Evolutionary conservation across 2,329 filamentous ascomycete genomes (phyloP), one percentile per base, ranked within the genome.

Genomic region (Zopfia rhizophila): DNA sequence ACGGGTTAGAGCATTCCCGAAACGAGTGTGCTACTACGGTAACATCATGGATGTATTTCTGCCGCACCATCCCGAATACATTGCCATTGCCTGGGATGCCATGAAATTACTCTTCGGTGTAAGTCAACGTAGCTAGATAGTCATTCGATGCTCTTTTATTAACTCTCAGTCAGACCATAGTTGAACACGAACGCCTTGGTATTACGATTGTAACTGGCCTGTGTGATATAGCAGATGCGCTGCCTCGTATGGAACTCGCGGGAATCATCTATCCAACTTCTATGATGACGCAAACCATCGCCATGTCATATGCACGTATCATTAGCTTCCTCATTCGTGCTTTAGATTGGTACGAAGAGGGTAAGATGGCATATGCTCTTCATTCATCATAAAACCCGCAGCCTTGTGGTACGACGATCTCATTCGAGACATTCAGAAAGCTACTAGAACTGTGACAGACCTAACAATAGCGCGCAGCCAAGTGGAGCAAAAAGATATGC

Each of bases 41-140:
- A 40, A 46, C 11, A 42, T 63, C 2, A 48, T 65, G 25, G 58
- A 63, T 42, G 58, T 60, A 7, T 36, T 65, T 36, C 58, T 51
- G 5, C 59, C 65, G 44, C 59, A 63, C 25, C 61, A 66, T 48
- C 61, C 63, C n/a, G 60, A 68, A 40, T 65, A 65, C 30, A 55
- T 62, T 6, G 49, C 58, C 4, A 43, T 68, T 16, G 62, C 49
- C 4, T 66, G 61, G 60, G 60, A 59, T 11, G 48, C 59, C 5
- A 51, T 67, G 38, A 65, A 65, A 33, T 37, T 65, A 18, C 17
- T 66, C 17, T 62, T 62, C 38, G 38, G 36, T 23, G 55, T 56
- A 41, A 45, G 49, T 33, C 5, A 31, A 12, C 27, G 27, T 18
- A 28, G 11, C 17, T 25, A 19, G 21, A 28, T 29, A 11, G 8